Evolutionary conservation across 306 rosid species (phyloP), one percentile per base, ranked within the genome.

Genomic region (Pterocarpus santalinus): DNA sequence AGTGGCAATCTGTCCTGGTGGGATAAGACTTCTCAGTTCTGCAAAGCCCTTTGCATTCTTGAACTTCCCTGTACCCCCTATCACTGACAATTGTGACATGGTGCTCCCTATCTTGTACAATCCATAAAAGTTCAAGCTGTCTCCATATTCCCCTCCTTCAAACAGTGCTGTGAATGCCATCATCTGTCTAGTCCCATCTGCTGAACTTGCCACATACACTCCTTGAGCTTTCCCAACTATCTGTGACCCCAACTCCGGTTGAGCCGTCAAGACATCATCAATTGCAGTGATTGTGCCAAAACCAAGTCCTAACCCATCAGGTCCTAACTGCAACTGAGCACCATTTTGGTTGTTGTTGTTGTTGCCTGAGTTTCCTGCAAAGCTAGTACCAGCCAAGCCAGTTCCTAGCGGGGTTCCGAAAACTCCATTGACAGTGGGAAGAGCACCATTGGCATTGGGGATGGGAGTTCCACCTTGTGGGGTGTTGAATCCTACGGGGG

Each of bases 121-220:
- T 6, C 97, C 98, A 80, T 81, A 92, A 34, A 95, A 91, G 85
- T 91, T 95, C 38, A 92, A 60, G 82, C 90, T 89, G 51, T 95
- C 97, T 15, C 95, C 98, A 62, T 92, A 95, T 30, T 95, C 97
- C 41, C 98, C 98, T 81, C 97, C 97, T 88, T 95, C 97, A 78
- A 95, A 83, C 85, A 92, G 38, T 5, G 92, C 94, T 44, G 98
- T 95, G 46, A 92, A 92, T 3, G 87, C 85, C 97, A 95, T 92
- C 98, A 95, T 95, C 87, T 92, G 95, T 17, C 89, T 58, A 16
- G 80, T 68, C 75, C 97, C 95, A 82, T 92, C 92, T 30, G 90
- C 97, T 2, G 97, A 92, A 72, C 95, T 91, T 14, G 97, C 99
- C 80, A 92, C 92, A 76, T 95, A 95, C 13, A 92, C 95, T 5